phyloP scores from a whole-genome alignment of 768 basidiomycete genomes.

The Tephrocybe sp. region DNA sequence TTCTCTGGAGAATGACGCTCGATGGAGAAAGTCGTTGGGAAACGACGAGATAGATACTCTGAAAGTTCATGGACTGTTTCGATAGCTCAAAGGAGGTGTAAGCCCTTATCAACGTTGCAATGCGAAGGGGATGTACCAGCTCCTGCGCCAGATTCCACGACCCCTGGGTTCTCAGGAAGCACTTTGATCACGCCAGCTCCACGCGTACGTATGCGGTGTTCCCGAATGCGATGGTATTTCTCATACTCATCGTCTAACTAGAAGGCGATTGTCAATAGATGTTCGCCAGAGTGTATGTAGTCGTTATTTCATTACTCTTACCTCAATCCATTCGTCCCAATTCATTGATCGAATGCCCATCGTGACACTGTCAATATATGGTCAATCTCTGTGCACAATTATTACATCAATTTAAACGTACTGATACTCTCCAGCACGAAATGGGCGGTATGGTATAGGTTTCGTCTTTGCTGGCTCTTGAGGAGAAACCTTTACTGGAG shows the following conservation, averaged over 20 bases:
- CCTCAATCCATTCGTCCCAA: conserved; percentile 75
- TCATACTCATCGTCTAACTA: conserved; percentile 60
- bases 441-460: conserved; percentile 65
- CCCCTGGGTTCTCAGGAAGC: conserved; percentile 42
- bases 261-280: background rate
- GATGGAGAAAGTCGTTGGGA: conserved; percentile 55
- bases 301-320: conserved; percentile 24
- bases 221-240: conserved; percentile 53
- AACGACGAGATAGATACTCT: conserved; percentile 62
- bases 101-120: background rate
- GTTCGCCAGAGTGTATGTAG: background rate
- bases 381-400: background rate
- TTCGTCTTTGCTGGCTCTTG: conserved; percentile 40
- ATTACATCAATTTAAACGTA: conserved; percentile 31
- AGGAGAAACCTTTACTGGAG: conserved; percentile 39
- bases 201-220: conserved; percentile 51
- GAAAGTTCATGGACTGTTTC: conserved; percentile 69
- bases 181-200: conserved; percentile 47
- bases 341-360: conserved; percentile 41
- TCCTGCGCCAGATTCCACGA: conserved; percentile 33
- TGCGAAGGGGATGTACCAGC: conserved; percentile 29
- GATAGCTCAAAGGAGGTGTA: conserved; percentile 37
- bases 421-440: conserved; percentile 63
- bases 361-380: conserved; percentile 12
- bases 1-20: conserved; percentile 34